Base-by-base conservation (phyloP, 2,329 filamentous ascomycete species). In the Paecilomyces dactylethromorphus region DNA sequence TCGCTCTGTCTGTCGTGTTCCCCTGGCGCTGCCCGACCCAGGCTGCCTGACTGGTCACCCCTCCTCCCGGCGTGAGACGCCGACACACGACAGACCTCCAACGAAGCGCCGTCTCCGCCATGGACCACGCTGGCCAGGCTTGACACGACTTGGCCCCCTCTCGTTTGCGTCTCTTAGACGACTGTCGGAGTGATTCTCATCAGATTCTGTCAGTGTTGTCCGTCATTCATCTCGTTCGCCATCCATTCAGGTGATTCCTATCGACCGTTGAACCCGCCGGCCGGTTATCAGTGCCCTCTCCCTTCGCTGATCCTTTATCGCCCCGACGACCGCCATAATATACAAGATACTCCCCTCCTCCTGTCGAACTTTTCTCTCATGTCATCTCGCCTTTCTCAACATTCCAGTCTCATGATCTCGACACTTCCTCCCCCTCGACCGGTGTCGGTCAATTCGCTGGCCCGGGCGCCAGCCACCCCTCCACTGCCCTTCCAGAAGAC, bases 401-500 rank as follows among this genome's bases (percentile, higher is more conserved):
- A 59, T 26, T 61, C 60, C 58, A 58, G 58, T 62, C 57, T 58
- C 62, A 71, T 71, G 67, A 63, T 72, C 50, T 66, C 70, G 29
- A 62, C 69, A 29, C 63, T 71, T 31, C 69, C 70, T 60, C 69
- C 68, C 32, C 65, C 68, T 26, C 67, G 68, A 51, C 69, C 70
- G 1, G 66, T 69, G 26, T 73, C 70, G 10, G 69, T 72, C 60
- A 71, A 71, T 63, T 69, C 69, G 7, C 61, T 72, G 58, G 65
- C 64, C 21, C 67, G 65, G 59, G 56, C 61, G 18, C 66, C 66
- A 5, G 54, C 63, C 12, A 63, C 67, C 18, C 56, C 67, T 21
- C 33, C 63, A 6, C 53, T 67, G 10, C 60, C 66, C 35, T 66
- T 63, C 54, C 58, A 66, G 55, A 68, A 71, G 61, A 55, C 67